Percentiles rank a stretch among this genome's conserved stretches.
phyloP scores from a whole-genome alignment of 1,139 yeast genomes.

The Debaryomycetaceae sp. region DNA sequence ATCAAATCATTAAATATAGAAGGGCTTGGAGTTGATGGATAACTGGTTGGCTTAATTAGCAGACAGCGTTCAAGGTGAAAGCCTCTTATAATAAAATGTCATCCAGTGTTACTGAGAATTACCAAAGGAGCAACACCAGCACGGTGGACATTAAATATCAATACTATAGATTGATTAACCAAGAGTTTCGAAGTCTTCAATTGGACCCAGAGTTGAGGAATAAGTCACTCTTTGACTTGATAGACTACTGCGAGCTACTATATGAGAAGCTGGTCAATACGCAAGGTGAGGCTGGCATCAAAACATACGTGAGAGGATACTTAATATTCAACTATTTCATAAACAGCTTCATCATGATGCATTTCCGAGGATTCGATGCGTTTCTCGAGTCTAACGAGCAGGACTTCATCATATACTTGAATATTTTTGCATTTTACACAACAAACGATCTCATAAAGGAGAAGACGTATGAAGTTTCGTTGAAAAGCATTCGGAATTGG shows the following conservation, averaged over 20 bases:
- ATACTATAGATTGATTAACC: slow-evolving; percentile 28
- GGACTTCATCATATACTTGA: slow-evolving; percentile 44
- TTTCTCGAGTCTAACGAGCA: slow-evolving; percentile 36
- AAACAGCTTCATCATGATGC: slow-evolving; percentile 42
- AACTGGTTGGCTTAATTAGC: not conserved
- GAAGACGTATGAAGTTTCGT: slow-evolving; percentile 19
- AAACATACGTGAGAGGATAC: slow-evolving; percentile 35
- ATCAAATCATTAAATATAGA: not conserved
- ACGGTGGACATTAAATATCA: slow-evolving; percentile 6
- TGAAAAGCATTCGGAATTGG: slow-evolving; percentile 23
- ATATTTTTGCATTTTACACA: slow-evolving; percentile 40
- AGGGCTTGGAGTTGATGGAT: not conserved
- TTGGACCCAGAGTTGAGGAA: slow-evolving; percentile 25
- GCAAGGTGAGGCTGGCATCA: slow-evolving; percentile 16
- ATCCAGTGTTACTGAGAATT: not conserved
- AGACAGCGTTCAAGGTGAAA: not conserved
- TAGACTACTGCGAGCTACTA: slow-evolving; percentile 40
- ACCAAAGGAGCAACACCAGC: not conserved
- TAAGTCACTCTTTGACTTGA: slow-evolving; percentile 41
- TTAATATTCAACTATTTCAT: slow-evolving; percentile 44
- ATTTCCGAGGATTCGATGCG: slow-evolving; percentile 42
- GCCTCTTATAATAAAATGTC: not conserved
- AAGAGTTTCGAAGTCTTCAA: slow-evolving; percentile 38
- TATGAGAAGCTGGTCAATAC: slow-evolving; percentile 29
- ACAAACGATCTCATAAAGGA: slow-evolving; percentile 25